These are phyloP conservation scores for Fibroporia radiculosa DNA, from an alignment of 768 basidiomycete species.

Conservation along the genomic window DNA sequence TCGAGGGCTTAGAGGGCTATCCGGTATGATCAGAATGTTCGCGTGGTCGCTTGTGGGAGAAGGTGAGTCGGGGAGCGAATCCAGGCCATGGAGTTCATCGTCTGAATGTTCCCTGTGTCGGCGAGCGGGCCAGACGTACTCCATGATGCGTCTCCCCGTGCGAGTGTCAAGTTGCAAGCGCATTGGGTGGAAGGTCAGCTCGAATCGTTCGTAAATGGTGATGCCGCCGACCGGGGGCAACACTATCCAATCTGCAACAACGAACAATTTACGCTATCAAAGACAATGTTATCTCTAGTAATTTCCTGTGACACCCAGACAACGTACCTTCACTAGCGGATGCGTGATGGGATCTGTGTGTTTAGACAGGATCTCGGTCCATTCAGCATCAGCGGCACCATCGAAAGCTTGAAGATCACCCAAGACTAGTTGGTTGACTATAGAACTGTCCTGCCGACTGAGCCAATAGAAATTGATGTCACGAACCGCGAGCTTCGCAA, in stretches of 20 bases:
- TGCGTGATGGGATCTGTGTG: slow-evolving; percentile 63
- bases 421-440: slow-evolving; percentile 66
- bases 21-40: slow-evolving; percentile 2
- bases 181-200: slow-evolving; percentile 78
- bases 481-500: slow-evolving; percentile 81
- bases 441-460: slow-evolving; percentile 82
- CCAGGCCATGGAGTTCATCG: slow-evolving; percentile 10
- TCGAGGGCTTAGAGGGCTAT: slow-evolving; percentile 4
- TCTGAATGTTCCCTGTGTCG: slow-evolving; percentile 29
- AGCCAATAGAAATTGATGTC: slow-evolving; percentile 77
- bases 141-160: slow-evolving; percentile 75
- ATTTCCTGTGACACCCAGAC: slow-evolving; percentile 3
- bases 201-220: slow-evolving; percentile 77
- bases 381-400: slow-evolving; percentile 71
- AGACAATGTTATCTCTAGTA: not conserved
- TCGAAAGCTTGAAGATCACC: slow-evolving; percentile 81
- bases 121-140: slow-evolving; percentile 79
- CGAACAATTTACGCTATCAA: slow-evolving; percentile 59
- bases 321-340: slow-evolving; percentile 58
- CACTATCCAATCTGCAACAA: slow-evolving; percentile 71
- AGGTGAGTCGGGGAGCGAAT: slow-evolving; percentile 12
- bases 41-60: not conserved
- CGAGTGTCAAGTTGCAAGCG: slow-evolving; percentile 80
- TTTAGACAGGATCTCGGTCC: slow-evolving; percentile 84
- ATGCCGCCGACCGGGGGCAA: slow-evolving; percentile 93